Conservation (phyloP, 352 stramenopile genomes). For the Globisporangium ultimum region DNA sequence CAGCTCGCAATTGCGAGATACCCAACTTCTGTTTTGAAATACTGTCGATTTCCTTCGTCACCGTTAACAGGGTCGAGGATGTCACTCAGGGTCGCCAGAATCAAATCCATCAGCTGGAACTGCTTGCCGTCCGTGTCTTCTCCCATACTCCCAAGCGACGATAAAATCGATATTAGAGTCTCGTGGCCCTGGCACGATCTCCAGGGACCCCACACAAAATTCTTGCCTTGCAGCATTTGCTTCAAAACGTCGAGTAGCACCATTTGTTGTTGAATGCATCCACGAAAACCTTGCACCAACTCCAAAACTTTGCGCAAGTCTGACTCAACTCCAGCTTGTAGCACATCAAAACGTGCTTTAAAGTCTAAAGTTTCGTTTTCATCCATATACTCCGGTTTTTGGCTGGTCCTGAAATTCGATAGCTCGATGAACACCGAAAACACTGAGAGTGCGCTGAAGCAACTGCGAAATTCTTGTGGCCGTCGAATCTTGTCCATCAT, state of each 20-base stretch:
- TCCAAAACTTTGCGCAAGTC: conserved; percentile 57
- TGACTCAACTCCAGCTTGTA: conserved; percentile 49
- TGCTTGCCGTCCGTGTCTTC: neutral
- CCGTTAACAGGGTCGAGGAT: conserved; percentile 36
- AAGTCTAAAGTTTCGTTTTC: neutral
- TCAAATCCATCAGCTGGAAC: conserved; percentile 44
- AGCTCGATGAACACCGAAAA: conserved; percentile 44
- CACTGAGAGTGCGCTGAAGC: conserved; percentile 20
- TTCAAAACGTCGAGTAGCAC: conserved; percentile 41
- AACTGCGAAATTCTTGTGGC: conserved; percentile 10
- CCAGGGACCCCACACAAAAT: conserved; percentile 42
- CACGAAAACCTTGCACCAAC: conserved; percentile 41
- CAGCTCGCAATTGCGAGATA: conserved; percentile 57
- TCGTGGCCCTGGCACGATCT: conserved; percentile 53
- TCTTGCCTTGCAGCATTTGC: conserved; percentile 37
- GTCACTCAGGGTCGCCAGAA: conserved; percentile 45
- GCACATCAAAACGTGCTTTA: conserved; percentile 16
- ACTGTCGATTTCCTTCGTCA: conserved; percentile 23
- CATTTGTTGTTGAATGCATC: conserved; percentile 25
- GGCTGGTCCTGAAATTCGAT: conserved; percentile 12
- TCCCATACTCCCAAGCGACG: conserved; percentile 36
- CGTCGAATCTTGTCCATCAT: conserved; percentile 19
- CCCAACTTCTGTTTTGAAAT: conserved; percentile 39
- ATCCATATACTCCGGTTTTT: conserved; percentile 1
- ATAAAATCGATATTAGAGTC: conserved; percentile 56